These are phyloP conservation scores for Aureobasidium lini DNA, from an alignment of 2,329 filamentous ascomycete genomes.

Conservation along the genomic window DNA sequence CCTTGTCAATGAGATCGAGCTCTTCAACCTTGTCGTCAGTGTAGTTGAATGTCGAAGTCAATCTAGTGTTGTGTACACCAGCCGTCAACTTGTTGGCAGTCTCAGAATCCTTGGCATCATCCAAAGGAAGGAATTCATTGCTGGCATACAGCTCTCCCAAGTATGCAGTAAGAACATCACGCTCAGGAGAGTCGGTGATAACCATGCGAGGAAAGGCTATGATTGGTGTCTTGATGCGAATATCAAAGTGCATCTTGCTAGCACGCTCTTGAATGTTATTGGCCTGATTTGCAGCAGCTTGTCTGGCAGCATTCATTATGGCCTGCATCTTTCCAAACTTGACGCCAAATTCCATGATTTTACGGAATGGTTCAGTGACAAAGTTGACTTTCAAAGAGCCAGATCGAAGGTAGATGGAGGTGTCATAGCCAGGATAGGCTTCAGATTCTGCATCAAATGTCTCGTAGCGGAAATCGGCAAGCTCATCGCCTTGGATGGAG, in stretches of 20 bases:
- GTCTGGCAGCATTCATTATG: constrained; percentile 91
- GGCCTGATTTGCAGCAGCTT: constrained; percentile 88
- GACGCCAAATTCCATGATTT: constrained; percentile 95
- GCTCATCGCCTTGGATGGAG: constrained; percentile 88
- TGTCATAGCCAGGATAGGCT: constrained; percentile 88
- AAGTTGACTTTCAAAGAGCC: constrained; percentile 97
- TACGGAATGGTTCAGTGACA: constrained; percentile 91
- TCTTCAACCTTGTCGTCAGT: constrained; percentile 65
- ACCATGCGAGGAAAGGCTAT: constrained; percentile 84
- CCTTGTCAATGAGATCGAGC: constrained; percentile 92
- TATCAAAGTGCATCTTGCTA: constrained; percentile 86
- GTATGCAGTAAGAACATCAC: constrained; percentile 85
- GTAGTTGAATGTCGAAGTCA: constrained; percentile 88
- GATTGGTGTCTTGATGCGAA: constrained; percentile 90
- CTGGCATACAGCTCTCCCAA: constrained; percentile 95
- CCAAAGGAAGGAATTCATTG: constrained; percentile 81
- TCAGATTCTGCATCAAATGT: constrained; percentile 75
- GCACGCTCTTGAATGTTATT: constrained; percentile 87
- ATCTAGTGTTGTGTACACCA: constrained; percentile 82
- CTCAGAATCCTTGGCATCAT: constrained; percentile 64
- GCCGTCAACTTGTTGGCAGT: constrained; percentile 84
- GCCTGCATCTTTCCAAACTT: constrained; percentile 99
- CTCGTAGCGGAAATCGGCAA: constrained; percentile 96
- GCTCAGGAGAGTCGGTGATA: constrained; percentile 58
- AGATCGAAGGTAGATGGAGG: constrained; percentile 79